These are phyloP conservation scores for Sarocladium brachiariae DNA, from an alignment of 2,329 filamentous ascomycete genomes.

Conservation along the genomic window DNA sequence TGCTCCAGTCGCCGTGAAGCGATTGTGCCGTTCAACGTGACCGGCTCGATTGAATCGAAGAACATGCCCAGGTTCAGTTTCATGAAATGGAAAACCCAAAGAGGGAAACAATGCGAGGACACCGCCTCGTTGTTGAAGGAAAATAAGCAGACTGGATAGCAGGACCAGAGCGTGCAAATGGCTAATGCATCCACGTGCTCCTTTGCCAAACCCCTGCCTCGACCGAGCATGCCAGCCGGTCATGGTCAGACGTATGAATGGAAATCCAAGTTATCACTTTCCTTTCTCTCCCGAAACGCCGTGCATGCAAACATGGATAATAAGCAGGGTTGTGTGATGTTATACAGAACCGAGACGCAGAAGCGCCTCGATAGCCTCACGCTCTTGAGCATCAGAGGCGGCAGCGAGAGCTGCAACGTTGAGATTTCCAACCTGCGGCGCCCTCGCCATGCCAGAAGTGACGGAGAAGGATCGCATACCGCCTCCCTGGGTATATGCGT, in stretches of 20 bases:
- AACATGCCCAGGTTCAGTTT: neutral
- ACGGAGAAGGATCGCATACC: constrained; percentile 42
- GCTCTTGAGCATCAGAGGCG: constrained; percentile 64
- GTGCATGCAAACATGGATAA: constrained; percentile 33
- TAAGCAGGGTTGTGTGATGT: constrained; percentile 30
- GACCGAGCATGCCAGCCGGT: neutral
- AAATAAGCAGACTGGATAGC: neutral
- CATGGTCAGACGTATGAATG: neutral
- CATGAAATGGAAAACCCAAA: neutral
- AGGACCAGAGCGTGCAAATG: neutral
- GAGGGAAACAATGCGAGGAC: neutral
- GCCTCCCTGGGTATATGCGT: constrained; percentile 39
- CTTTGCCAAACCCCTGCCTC: neutral
- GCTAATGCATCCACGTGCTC: neutral
- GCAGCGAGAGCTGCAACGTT: constrained; percentile 43
- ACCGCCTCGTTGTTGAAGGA: neutral
- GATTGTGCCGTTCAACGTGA: neutral
- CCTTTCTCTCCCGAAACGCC: constrained; percentile 38
- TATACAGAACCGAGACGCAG: constrained; percentile 75
- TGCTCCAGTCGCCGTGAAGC: neutral
- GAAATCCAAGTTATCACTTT: neutral
- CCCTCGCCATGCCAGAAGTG: constrained; percentile 45
- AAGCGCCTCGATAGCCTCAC: constrained; percentile 74
- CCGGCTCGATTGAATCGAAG: too few species aligned
- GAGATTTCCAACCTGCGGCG: constrained; percentile 36